Base-by-base conservation (phyloP, 1,284 basidiomycete genomes). In the Heterobasidion annosum region DNA sequence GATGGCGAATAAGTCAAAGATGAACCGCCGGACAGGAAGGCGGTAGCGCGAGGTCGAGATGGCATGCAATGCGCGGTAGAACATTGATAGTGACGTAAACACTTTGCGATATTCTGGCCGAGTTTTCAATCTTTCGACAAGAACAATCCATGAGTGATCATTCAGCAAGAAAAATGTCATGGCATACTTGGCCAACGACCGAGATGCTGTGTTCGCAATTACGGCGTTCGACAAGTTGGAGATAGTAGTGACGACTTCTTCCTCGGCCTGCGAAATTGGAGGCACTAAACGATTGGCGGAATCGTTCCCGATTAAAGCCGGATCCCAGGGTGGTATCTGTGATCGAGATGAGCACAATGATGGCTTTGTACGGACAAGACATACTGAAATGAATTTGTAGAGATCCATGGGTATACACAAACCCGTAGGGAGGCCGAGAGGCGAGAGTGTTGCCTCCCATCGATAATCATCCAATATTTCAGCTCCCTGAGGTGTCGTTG, bases 181-280 rank as follows among this genome's bases (percentile, higher is more conserved):
- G 18, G 67, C 78, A 57, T 64, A 92, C 91, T 82, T 84, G 35
- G 91, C 86, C 43, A 98, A 73, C 32, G 89, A 87, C 55, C 91
- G 82, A 34, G 94, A 97, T 2, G 94, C 93, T 19, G 89, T 82
- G 60, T 95, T 95, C 3, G 95, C 94, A 54, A 99, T 88, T 52
- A 99, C 94, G 25, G 95, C 93, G 64, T 99, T 99, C 48, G 92
- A 88, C 43, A 99, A 75, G 65, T 98, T 98, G 62, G 95, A 88
- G 50, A 99, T 91, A 8, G 92, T 87, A 4, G 86, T 85, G 63
- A 96, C 79, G 35, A 95, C 87, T 61, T 96, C 91, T n/a, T 85
- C 76, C 63, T 98, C 93, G 45, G 83, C 72, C 54, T 87, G 83
- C 1, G 79, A 75, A 1, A 83, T 79, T 2, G 88, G 82, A 7